These are phyloP conservation scores for Thymus mandschuricus DNA, from an alignment of 257 asterid species.

Conservation along the genomic window DNA sequence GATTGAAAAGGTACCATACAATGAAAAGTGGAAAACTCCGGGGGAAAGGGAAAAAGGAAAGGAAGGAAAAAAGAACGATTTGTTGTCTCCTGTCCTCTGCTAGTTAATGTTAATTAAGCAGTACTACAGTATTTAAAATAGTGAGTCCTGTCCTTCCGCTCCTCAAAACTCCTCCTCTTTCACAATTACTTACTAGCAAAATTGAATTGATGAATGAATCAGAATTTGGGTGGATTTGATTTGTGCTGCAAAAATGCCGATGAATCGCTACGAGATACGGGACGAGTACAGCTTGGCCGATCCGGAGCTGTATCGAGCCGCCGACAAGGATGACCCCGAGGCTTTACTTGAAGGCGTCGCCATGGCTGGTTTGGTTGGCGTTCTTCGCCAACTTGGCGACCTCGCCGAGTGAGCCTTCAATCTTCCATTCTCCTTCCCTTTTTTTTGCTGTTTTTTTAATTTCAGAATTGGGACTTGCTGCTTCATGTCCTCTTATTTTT, in stretches of 20 bases:
- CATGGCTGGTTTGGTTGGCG: slow-evolving; percentile 98
- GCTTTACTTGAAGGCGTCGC: slow-evolving; percentile 96
- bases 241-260: slow-evolving; percentile 66
- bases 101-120: too few relatives aligned
- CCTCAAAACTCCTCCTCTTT: background rate
- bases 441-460: background rate
- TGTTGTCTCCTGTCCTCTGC: background rate
- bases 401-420: slow-evolving; percentile 78
- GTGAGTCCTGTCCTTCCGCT: slow-evolving; percentile 35
- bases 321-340: slow-evolving; percentile 99
- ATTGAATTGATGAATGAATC: slow-evolving; percentile 26
- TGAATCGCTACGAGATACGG: slow-evolving; percentile 83
- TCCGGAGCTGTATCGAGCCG: slow-evolving; percentile 81
- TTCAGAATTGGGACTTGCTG: background rate
- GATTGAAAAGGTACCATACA: background rate
- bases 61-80: background rate
- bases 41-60: background rate
- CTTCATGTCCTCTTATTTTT: background rate
- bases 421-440: background rate
- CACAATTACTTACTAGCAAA: slow-evolving; percentile 4
- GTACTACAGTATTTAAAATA: slow-evolving; percentile 18
- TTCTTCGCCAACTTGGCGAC: slow-evolving; percentile 98
- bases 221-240: slow-evolving; percentile 32
- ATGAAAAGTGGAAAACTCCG: slow-evolving; percentile 2
- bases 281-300: slow-evolving; percentile 89